Conservation (phyloP, 192 early-diverging fungal genomes). For the Funneliformis geosporum region DNA sequence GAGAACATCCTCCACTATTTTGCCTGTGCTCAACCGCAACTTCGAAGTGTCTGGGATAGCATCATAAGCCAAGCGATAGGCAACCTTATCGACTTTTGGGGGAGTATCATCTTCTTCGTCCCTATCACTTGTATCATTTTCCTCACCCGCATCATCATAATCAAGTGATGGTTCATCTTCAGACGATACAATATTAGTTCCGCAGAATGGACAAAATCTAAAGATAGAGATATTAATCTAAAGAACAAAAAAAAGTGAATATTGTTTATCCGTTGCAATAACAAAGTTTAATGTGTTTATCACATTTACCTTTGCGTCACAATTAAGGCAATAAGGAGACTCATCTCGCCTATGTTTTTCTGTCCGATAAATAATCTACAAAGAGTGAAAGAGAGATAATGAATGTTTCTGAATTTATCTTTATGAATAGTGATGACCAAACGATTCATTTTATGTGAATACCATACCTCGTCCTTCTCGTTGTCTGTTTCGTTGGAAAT, state of each 20-base stretch:
- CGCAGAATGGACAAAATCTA: background rate
- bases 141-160: background rate
- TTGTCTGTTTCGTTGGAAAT: background rate
- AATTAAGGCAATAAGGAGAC: background rate
- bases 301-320: background rate
- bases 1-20: constrained; percentile 25
- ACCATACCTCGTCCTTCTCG: constrained; percentile 15
- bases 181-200: background rate
- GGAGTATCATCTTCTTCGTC: background rate
- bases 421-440: background rate
- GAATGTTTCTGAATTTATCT: background rate
- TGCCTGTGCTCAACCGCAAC: constrained; percentile 22
- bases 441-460: constrained; percentile 22
- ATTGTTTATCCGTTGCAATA: background rate
- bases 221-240: constrained; percentile 6
- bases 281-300: background rate
- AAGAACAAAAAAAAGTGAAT: constrained; percentile 13
- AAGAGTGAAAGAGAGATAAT: constrained; percentile 21
- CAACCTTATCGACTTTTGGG: constrained; percentile 17
- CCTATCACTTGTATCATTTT: background rate
- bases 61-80: constrained; percentile 9
- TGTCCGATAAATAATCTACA: background rate
- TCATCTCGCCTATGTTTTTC: constrained; percentile 7
- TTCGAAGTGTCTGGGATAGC: constrained; percentile 12
- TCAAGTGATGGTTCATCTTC: background rate